Percentiles rank a stretch among this genome's conserved stretches.
These are phyloP conservation scores for Sphaerosporella brunnea DNA, from an alignment of 495 filamentous ascomycete genomes.

Conservation along the genomic window DNA sequence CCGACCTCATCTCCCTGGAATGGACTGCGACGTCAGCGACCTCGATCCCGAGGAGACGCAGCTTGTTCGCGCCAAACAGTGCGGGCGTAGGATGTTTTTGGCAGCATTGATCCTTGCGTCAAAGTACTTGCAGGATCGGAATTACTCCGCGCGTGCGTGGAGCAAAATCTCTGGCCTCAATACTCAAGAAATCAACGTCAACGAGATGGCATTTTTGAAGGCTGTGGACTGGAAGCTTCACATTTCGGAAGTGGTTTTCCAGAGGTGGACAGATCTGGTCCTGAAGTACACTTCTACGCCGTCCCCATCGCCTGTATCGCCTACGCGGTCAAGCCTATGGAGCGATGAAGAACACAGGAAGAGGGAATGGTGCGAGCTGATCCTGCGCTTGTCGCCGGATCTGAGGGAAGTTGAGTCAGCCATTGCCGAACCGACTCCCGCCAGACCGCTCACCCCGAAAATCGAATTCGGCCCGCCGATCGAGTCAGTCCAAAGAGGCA, in stretches of 20 bases:
- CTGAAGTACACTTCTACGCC: slow-evolving; percentile 59
- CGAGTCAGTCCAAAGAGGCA: slow-evolving; percentile 13
- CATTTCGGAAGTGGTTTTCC: slow-evolving; percentile 71
- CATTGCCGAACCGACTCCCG: slow-evolving; percentile 15
- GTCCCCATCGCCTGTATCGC: slow-evolving; percentile 36
- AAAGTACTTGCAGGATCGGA: slow-evolving; percentile 94
- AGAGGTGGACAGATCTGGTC: slow-evolving; percentile 83
- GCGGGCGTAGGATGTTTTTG: slow-evolving; percentile 93
- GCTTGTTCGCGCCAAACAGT: slow-evolving; percentile 67
- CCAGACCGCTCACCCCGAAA: neutral
- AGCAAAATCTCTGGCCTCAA: slow-evolving; percentile 93
- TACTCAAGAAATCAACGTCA: slow-evolving; percentile 82
- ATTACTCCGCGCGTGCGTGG: slow-evolving; percentile 93
- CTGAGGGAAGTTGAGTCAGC: slow-evolving; percentile 41
- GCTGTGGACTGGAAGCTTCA: slow-evolving; percentile 91
- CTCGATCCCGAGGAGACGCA: slow-evolving; percentile 65
- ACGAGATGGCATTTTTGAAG: slow-evolving; percentile 80
- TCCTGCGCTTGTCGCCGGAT: slow-evolving; percentile 63
- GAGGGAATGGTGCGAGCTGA: slow-evolving; percentile 34
- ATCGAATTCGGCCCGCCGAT: slow-evolving; percentile 22
- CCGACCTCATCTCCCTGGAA: slow-evolving; percentile 69
- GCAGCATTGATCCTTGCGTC: slow-evolving; percentile 71
- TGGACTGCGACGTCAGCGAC: slow-evolving; percentile 58
- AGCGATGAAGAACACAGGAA: slow-evolving; percentile 47
- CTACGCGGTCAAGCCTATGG: slow-evolving; percentile 31